A percentile compares a stretch with the other conserved stretches of the same genome.
Evolutionary conservation across 1,139 yeast species (phyloP).

Genomic region (Saccharomycopsis crataegensis): DNA sequence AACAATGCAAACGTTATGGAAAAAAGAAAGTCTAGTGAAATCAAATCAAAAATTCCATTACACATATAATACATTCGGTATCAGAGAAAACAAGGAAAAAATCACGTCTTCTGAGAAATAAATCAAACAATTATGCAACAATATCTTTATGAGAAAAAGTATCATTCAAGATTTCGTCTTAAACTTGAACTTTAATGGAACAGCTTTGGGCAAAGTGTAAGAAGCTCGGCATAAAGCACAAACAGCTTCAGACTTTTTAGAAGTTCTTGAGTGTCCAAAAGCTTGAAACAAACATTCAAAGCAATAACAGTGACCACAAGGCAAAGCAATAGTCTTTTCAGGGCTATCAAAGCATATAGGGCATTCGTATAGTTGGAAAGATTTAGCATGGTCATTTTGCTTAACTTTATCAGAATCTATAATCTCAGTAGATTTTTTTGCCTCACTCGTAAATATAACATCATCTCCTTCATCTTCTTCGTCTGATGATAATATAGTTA

Average conservation of each 20-base stretch:
- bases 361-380: conserved; percentile 34
- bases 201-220: conserved; percentile 31
- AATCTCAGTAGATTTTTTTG: conserved; percentile 26
- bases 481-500: conserved; percentile 4
- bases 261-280: conserved; percentile 36
- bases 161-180: neutral
- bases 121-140: neutral
- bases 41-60: no score
- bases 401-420: conserved; percentile 21
- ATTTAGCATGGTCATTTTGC: conserved; percentile 22
- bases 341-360: conserved; percentile 50
- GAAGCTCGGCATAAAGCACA: conserved; percentile 43
- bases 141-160: no score
- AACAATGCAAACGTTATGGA: no score
- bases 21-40: no score
- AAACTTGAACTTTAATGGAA: conserved; percentile 26
- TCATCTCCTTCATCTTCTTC: conserved; percentile 14
- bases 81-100: neutral
- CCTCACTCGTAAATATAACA: conserved; percentile 17
- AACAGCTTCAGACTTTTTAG: conserved; percentile 31
- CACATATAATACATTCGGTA: no score
- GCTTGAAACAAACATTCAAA: conserved; percentile 43
- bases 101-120: neutral
- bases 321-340: conserved; percentile 37
- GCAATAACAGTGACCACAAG: conserved; percentile 52